These are phyloP conservation scores for Leishmania amazonensis DNA, from an alignment of 208 protist genomes.

Conservation along the genomic window DNA sequence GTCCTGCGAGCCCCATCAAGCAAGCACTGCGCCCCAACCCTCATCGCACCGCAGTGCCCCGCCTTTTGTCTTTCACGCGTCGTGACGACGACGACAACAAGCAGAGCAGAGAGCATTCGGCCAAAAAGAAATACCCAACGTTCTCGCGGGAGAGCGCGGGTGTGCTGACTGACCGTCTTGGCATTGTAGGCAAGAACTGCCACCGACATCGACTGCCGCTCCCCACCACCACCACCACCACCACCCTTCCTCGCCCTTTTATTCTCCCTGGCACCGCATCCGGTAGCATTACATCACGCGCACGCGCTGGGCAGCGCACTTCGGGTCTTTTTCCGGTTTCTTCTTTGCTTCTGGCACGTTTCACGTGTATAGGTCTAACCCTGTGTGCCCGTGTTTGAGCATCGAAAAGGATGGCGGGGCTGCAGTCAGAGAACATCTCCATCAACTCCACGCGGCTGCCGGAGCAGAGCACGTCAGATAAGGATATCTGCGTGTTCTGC, in stretches of 20 bases:
- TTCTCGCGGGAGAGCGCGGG: not conserved
- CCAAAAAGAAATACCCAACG: too few species aligned
- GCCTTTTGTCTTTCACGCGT: too few species aligned
- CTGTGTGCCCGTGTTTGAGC: not conserved
- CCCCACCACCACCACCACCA: too few species aligned
- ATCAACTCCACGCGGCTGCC: constrained; percentile 45
- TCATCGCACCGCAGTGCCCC: too few species aligned
- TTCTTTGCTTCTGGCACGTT: not conserved
- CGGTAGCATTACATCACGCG: not conserved
- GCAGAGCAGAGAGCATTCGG: not conserved
- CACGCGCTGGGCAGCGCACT: not conserved
- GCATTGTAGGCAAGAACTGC: not conserved
- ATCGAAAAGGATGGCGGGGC: constrained; percentile 54
- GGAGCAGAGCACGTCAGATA: constrained; percentile 30
- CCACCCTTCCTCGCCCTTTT: not conserved
- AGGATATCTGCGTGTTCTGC: constrained; percentile 73
- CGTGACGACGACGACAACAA: not conserved
- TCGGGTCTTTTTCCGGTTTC: not conserved
- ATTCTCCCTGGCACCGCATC: not conserved
- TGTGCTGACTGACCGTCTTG: not conserved
- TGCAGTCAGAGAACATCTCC: constrained; percentile 84
- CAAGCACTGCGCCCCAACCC: not conserved
- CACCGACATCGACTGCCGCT: not conserved
- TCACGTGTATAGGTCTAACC: not conserved
- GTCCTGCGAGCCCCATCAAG: not conserved